Base-by-base conservation (phyloP, 2,329 filamentous ascomycete genomes). In the Apiospora malaysiana region DNA sequence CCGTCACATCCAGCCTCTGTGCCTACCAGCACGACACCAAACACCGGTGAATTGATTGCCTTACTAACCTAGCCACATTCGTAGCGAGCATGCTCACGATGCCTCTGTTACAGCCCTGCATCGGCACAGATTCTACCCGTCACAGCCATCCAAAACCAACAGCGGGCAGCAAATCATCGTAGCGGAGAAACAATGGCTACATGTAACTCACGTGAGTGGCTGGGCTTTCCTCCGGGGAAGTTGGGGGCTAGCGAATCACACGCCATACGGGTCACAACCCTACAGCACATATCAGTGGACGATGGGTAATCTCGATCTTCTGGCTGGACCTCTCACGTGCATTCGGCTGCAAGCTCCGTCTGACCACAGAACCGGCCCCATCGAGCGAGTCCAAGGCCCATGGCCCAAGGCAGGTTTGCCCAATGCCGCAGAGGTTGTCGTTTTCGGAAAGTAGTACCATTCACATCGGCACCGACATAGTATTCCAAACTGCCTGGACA, bases 221-320 rank as follows among this genome's bases (percentile, higher is more conserved):
- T 40, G 56, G 56, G 27, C 27, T 12, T n/a, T n/a, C 56, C 27
- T 63, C 56, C 27, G 56, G 21, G 27, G 18, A 37, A 40, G 25
- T 27, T 21, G 32, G 51, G 51, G 51, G 56, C 32, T 21, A 63
- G 56, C 56, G 8, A 40, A 63, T 63, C 32, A 63, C 21, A 63
- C 27, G 21, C 27, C 56, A 40, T 40, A 63, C 56, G 56, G 18
- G 40, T 14, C 56, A 63, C 32, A 40, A 63, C 56, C 56, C 56
- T 63, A n/a, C 27, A 63, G 32, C 56, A 40, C 56, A 40, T 63
- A n/a, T 23, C 56, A 40, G 21, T 40, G 56, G 56, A 32, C 27
- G 56, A 40, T 40, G 56, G 32, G 12, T 63, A 63, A 63, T 63
- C 56, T 63, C 56, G 56, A 63, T 63, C 56, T 63, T 63, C 56